Evolutionary conservation across 129 eudicot genomes (phyloP).

Genomic region (Lactuca saligna): DNA sequence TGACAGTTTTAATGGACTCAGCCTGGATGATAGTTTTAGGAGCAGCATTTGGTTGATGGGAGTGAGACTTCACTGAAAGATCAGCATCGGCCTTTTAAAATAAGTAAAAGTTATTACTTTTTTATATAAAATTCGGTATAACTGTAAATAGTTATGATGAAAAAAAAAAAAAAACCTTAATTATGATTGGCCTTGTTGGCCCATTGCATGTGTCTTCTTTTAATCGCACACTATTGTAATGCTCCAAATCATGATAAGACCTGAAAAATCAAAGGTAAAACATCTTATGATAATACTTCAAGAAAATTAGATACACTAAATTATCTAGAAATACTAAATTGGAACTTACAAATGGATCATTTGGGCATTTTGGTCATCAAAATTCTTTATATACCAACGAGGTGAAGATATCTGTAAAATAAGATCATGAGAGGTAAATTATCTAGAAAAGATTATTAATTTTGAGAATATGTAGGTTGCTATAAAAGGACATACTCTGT

Average conservation of each 20-base stretch:
- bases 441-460: not conserved
- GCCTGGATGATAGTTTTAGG: slow-evolving; percentile 32
- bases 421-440: slow-evolving; percentile 15
- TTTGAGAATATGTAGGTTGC: not conserved
- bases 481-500: slow-evolving; percentile 48
- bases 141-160: slow-evolving; percentile 1
- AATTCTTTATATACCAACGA: slow-evolving; percentile 90
- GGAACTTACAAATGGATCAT: slow-evolving; percentile 90
- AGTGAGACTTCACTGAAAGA: slow-evolving; percentile 65
- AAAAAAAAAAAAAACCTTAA: slow-evolving; percentile 51
- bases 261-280: slow-evolving; percentile 39
- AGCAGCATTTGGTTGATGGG: slow-evolving; percentile 53
- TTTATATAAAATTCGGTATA: slow-evolving; percentile 16
- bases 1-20: slow-evolving; percentile 60
- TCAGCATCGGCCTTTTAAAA: slow-evolving; percentile 84
- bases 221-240: slow-evolving; percentile 76
- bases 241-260: slow-evolving; percentile 93
- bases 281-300: not conserved
- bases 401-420: slow-evolving; percentile 71
- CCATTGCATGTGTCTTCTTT: slow-evolving; percentile 83
- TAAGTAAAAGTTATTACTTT: slow-evolving; percentile 36
- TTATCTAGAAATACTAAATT: not conserved
- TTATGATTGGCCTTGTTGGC: slow-evolving; percentile 69
- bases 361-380: slow-evolving; percentile 51
- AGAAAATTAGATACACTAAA: not conserved